Evolutionary conservation across 805 yeast species (phyloP), one percentile per base, ranked within the genome.

Genomic region (Cyberlindnera suaveolens): DNA sequence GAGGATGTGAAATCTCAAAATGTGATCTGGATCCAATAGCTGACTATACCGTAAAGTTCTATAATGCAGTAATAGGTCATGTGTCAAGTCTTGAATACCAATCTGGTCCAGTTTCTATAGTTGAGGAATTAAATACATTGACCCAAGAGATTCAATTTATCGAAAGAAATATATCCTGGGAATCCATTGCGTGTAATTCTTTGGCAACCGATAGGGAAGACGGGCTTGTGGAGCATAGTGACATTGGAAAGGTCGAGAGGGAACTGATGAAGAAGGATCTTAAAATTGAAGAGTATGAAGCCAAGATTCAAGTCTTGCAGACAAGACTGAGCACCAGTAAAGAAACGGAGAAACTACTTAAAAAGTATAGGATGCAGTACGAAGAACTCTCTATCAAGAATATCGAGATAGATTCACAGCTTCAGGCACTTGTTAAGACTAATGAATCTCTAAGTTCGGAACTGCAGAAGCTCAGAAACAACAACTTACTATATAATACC

Each of bases 221-320:
- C 14, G 32, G 8, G 4, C 29, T 6, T 20, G 13, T 11, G 17
- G 15, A n/a, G 17, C 15, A 31, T n/a, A 14, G 11, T n/a, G 16
- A 14, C 6, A 20, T 26, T 23, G 29, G 14, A 16, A n/a, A 8
- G 13, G 36, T 4, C 36, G 30, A 18, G 11, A 13, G 17, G 40
- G 36, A 8, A 10, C 8, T 31, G 5, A 19, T 13, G 4, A 18
- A 19, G 20, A 35, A 39, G 9, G 37, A 39, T 15, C 38, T 37
- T 17, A 41, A 43, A 38, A 41, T 43, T 15, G 15, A 27, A 10
- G 30, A 27, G n/a, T 33, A 30, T 27, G 31, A 36, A 14, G 56
- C 77, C 42, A 76, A 73, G 47, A 62, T 77, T 9, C 60, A 65
- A 8, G 63, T 75, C 2, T 53, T 77, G 31, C 71, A 75, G 47